Conservation (phyloP, 371 early-diverging fungal genomes). For the Blakeslea trispora region DNA sequence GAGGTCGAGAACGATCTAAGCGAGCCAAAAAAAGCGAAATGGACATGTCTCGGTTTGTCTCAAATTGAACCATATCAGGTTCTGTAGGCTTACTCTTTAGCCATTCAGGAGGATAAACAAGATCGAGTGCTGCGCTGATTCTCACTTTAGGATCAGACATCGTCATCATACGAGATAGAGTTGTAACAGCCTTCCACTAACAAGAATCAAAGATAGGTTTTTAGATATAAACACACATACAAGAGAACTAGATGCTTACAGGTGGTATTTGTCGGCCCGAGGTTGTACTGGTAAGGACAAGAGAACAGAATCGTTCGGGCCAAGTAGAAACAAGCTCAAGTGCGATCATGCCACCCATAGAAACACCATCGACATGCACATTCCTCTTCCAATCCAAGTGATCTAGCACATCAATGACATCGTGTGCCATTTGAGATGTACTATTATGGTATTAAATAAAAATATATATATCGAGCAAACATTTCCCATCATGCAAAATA, state of each 20-base stretch:
- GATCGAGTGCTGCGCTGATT: slow-evolving; percentile 8
- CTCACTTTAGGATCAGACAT: slow-evolving; percentile 18
- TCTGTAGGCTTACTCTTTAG: slow-evolving; percentile 14
- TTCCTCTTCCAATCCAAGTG: slow-evolving; percentile 62
- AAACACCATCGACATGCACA: slow-evolving; percentile 66
- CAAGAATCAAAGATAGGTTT: not conserved
- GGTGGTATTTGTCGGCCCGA: slow-evolving; percentile 31
- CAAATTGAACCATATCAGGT: slow-evolving; percentile 12
- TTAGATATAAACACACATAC: too few relatives aligned
- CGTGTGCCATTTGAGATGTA: slow-evolving; percentile 65
- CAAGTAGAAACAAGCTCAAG: slow-evolving; percentile 46
- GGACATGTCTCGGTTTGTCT: slow-evolving; percentile 27
- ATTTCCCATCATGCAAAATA: too few relatives aligned
- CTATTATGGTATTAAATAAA: slow-evolving; percentile 21
- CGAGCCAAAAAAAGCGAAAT: slow-evolving; percentile 12
- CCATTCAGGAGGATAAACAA: slow-evolving; percentile 33
- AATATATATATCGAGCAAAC: too few relatives aligned
- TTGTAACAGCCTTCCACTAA: slow-evolving; percentile 26
- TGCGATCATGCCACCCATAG: slow-evolving; percentile 76
- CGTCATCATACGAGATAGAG: slow-evolving; percentile 15
- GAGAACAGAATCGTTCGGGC: slow-evolving; percentile 29
- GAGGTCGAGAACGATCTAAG: slow-evolving; percentile 23
- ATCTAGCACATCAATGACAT: slow-evolving; percentile 57
- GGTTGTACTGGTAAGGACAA: slow-evolving; percentile 33
- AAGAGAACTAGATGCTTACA: too few relatives aligned